phyloP scores from a whole-genome alignment of 208 protist genomes.

The Leishmania gerbilli region DNA sequence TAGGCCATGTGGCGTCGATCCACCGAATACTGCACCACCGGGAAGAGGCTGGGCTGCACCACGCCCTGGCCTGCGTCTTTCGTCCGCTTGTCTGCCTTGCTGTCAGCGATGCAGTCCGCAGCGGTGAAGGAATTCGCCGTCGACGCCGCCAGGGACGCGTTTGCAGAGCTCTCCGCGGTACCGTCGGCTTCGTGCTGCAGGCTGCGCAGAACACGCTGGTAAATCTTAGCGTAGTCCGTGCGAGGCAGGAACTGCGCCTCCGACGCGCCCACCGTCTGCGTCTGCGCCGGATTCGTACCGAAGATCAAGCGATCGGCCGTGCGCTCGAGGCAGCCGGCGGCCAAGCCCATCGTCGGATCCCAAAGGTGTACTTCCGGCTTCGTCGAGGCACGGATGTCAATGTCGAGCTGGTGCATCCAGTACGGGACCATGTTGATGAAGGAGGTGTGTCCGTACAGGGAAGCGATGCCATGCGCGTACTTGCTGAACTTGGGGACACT shows the following conservation, averaged over 20 bases:
- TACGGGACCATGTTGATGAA: conserved; percentile 90
- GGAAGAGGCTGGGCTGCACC: conserved; percentile 13
- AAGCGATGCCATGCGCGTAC: conserved; percentile 89
- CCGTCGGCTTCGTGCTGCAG: conserved; percentile 24
- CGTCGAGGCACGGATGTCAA: conserved; percentile 87
- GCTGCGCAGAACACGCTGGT: conserved; percentile 59
- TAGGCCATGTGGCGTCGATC: conserved; percentile 80
- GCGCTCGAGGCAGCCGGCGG: conserved; percentile 78
- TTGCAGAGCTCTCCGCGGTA: not conserved
- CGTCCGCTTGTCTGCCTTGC: not conserved
- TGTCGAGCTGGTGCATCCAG: conserved; percentile 89
- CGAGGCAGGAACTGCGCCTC: conserved; percentile 84
- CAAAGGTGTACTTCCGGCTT: conserved; percentile 83
- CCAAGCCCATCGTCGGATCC: conserved; percentile 82
- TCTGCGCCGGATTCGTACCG: conserved; percentile 72
- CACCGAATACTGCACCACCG: conserved; percentile 78
- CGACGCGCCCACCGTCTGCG: conserved; percentile 80
- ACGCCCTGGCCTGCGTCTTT: not conserved
- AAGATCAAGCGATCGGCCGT: conserved; percentile 81
- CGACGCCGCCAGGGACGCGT: not conserved
- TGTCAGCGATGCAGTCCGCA: not conserved
- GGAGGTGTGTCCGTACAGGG: conserved; percentile 84
- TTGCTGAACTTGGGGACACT: conserved; percentile 90
- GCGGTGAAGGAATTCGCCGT: not conserved
- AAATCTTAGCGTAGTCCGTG: conserved; percentile 74